Evolutionary conservation across 1,139 yeast genomes (phyloP).

Genomic region (Suhomyces maxii): DNA sequence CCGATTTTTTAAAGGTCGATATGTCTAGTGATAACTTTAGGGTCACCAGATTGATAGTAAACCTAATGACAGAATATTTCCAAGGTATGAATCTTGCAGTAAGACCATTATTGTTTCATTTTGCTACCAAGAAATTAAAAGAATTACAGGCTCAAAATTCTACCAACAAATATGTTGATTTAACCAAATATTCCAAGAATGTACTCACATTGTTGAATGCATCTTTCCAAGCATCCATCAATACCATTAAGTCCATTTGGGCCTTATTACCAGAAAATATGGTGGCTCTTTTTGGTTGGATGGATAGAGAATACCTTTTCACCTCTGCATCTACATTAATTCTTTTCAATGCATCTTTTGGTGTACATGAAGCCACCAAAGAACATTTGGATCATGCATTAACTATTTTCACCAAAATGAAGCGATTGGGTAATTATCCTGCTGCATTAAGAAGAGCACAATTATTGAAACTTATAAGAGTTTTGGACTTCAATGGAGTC

Average conservation of each 20-base stretch:
- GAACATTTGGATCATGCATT: conserved; percentile 76
- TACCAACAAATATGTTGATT: conserved; percentile 59
- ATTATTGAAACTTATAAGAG: conserved; percentile 59
- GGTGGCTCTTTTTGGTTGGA: conserved; percentile 84
- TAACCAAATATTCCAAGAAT: conserved; percentile 67
- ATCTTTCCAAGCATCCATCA: conserved; percentile 81
- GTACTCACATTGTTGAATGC: conserved; percentile 72
- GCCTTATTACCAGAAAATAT: conserved; percentile 69
- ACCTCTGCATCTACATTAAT: conserved; percentile 79
- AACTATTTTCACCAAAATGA: conserved; percentile 69
- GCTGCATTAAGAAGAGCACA: conserved; percentile 77
- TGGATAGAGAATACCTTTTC: conserved; percentile 84
- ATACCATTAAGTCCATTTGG: conserved; percentile 74
- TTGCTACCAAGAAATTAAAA: conserved; percentile 66
- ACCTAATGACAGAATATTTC: conserved; percentile 81
- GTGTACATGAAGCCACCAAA: conserved; percentile 74
- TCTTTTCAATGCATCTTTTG: conserved; percentile 77
- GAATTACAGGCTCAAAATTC: conserved; percentile 45
- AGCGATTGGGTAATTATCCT: conserved; percentile 73
- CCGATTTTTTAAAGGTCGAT: conserved; percentile 65
- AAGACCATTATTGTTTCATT: conserved; percentile 75
- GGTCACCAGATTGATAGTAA: conserved; percentile 68
- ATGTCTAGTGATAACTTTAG: conserved; percentile 55
- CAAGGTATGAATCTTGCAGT: conserved; percentile 85
- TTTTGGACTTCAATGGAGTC: conserved; percentile 67